Evolutionary conservation across 1,284 basidiomycete species (phyloP).

Genomic region (Pyrrhoderma lamaoense): DNA sequence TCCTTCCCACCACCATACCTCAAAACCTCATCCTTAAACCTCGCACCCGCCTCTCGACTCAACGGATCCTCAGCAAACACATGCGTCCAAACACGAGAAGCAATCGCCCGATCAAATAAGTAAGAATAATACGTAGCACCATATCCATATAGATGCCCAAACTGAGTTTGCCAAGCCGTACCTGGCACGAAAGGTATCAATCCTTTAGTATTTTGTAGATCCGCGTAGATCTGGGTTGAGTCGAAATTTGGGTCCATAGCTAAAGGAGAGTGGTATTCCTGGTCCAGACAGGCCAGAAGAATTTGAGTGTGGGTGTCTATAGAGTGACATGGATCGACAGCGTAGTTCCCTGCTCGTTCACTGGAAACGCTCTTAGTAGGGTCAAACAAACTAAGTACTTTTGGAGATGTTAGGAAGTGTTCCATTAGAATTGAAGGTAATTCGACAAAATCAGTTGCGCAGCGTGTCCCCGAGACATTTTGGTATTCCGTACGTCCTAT

Average conservation of each 20-base stretch:
- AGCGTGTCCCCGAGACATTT: slow-evolving; percentile 97
- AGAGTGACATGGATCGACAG: slow-evolving; percentile 61
- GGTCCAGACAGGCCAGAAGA: slow-evolving; percentile 84
- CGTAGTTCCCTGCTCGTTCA: slow-evolving; percentile 47
- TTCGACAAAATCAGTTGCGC: slow-evolving; percentile 97
- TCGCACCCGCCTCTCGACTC: slow-evolving; percentile 62
- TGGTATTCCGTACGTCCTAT: slow-evolving; percentile 96
- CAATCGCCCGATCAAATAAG: slow-evolving; percentile 92
- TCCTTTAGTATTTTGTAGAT: slow-evolving; percentile 62
- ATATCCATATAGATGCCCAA: slow-evolving; percentile 93
- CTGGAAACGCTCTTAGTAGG: slow-evolving; percentile 33
- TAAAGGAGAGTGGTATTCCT: slow-evolving; percentile 76
- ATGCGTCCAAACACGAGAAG: slow-evolving; percentile 78
- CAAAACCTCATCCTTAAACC: slow-evolving; percentile 72
- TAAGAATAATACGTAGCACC: slow-evolving; percentile 98
- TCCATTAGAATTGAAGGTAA: slow-evolving; percentile 99
- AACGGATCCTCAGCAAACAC: slow-evolving; percentile 68
- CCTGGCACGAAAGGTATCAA: slow-evolving; percentile 75
- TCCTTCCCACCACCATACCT: slow-evolving; percentile 85
- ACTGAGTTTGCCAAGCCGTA: slow-evolving; percentile 92
- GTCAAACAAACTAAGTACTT: slow-evolving; percentile 77
- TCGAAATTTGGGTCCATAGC: slow-evolving; percentile 55
- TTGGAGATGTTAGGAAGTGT: slow-evolving; percentile 82
- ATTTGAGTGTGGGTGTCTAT: slow-evolving; percentile 92
- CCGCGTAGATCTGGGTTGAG: slow-evolving; percentile 61